These are phyloP conservation scores for Fusarium metavorans DNA, from an alignment of 2,329 filamentous ascomycete genomes.

Conservation along the genomic window DNA sequence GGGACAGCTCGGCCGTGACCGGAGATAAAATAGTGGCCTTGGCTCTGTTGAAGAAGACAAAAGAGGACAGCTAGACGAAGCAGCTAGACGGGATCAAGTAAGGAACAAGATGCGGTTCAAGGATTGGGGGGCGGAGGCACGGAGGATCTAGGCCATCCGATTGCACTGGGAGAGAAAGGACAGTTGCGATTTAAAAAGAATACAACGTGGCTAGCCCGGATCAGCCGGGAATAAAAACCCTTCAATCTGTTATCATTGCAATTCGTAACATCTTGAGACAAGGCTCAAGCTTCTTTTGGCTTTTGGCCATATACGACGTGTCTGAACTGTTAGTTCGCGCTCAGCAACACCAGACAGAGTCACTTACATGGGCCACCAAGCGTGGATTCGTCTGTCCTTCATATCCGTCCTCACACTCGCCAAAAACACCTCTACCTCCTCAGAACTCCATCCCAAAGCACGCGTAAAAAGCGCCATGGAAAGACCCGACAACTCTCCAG, in stretches of 20 bases:
- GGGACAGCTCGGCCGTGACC: neutral
- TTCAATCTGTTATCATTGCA: neutral
- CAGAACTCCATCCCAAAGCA: constrained; percentile 49
- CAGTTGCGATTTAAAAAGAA: neutral
- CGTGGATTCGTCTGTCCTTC: constrained; percentile 50
- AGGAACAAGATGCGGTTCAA: neutral
- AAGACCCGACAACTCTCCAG: constrained; percentile 50
- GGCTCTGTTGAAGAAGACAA: neutral
- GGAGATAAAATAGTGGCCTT: constrained; percentile 2
- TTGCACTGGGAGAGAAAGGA: neutral
- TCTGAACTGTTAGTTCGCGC: no score
- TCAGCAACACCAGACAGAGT: no score
- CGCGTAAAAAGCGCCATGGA: constrained; percentile 55
- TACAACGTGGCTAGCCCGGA: neutral
- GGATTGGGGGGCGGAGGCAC: neutral
- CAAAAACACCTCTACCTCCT: constrained; percentile 50
- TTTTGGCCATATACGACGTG: constrained; percentile 43
- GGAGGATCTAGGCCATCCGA: neutral
- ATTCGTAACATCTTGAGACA: neutral
- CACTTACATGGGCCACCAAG: constrained; percentile 55
- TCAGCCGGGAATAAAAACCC: neutral
- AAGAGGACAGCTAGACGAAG: neutral
- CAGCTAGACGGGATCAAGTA: neutral
- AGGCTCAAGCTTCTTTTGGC: constrained; percentile 16
- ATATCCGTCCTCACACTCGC: constrained; percentile 50